Base-by-base conservation (phyloP, 306 rosid genomes). In the Vigna trinervia region DNA sequence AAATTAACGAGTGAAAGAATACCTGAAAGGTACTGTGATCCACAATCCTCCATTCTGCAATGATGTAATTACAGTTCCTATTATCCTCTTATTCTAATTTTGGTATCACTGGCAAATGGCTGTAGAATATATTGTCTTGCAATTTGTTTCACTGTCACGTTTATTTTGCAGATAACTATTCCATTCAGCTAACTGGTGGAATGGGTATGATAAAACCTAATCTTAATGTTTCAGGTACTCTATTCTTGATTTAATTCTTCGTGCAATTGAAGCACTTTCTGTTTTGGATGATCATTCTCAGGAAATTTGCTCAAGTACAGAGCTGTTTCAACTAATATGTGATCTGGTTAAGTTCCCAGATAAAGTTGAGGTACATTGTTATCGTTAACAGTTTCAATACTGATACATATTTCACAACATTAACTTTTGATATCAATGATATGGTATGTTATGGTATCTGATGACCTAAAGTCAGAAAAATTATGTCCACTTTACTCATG, bases 341-440 rank as follows among this genome's bases (percentile, higher is more conserved):
- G 81, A 81, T 48, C 80, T 95, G 71, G 81, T 90, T 64, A 95
- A 87, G 84, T 78, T 95, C 60, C 92, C 89, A 45, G 95, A 95
- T 81, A 93, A 91, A 92, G 89, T 80, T 69, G 98, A 95, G 98
- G 97, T 95, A 87, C 79, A 67, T 73, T 80, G 50, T 48, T 75
- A 36, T 69, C 58, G 79, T 28, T 71, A 57, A 22, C 50, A 20
- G 71, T 43, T 70, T 77, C 60, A 43, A 46, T 62, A 43, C 13
- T 43, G 61, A 72, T 73, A 57, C 36, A 32, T 59, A 60, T 50
- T 76, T 39, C 54, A 26, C 28, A 68, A 43, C 19, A 41, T 67
- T 58, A 51, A 43, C 62, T 52, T 17, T 68, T 80, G 36, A 66
- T 23, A 32, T 19, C 52, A 65, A 28, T 74, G 8, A 19, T 39